Percentiles rank a stretch among this genome's conserved stretches.
These are phyloP conservation scores for Naematelia encephala DNA, from an alignment of 768 basidiomycete genomes.

Conservation along the genomic window DNA sequence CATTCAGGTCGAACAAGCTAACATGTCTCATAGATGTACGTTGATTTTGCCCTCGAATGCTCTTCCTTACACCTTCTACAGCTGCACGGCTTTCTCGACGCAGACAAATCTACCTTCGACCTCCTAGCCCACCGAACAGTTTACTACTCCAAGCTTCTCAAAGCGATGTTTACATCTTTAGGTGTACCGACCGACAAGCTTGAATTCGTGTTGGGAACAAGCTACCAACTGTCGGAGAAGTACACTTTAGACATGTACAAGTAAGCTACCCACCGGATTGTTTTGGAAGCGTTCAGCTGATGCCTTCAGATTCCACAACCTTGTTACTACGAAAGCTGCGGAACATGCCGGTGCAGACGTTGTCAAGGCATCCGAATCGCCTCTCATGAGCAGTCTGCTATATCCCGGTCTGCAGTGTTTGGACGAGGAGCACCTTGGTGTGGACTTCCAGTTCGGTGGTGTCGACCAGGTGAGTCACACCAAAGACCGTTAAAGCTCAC, in stretches of 20 bases:
- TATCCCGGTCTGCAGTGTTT: conserved; percentile 96
- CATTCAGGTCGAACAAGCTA: background rate
- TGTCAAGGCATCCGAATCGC: conserved; percentile 93
- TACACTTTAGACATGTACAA: conserved; percentile 95
- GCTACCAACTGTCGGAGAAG: conserved; percentile 84
- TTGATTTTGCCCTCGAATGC: background rate
- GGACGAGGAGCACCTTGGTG: conserved; percentile 92
- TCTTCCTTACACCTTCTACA: conserved; percentile 22
- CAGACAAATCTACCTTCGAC: conserved; percentile 89
- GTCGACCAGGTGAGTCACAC: conserved; percentile 75
- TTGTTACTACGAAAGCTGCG: conserved; percentile 90
- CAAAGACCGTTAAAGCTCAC: conserved; percentile 3
- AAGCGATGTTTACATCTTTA: conserved; percentile 78
- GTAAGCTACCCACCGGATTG: conserved; percentile 16
- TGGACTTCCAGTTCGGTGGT: conserved; percentile 97
- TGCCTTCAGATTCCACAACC: conserved; percentile 63
- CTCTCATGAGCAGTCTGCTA: conserved; percentile 81
- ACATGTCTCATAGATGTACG: conserved; percentile 1
- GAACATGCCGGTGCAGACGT: conserved; percentile 99
- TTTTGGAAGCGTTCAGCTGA: background rate
- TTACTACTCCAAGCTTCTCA: conserved; percentile 82
- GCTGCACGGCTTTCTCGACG: conserved; percentile 95
- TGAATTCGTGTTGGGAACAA: conserved; percentile 80
- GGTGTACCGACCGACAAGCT: conserved; percentile 84
- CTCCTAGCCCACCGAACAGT: conserved; percentile 81